A percentile compares a stretch with the other conserved stretches of the same genome.
Conservation (phyloP, 108 stramenopile genomes). For the Discostella stelligeroides region DNA sequence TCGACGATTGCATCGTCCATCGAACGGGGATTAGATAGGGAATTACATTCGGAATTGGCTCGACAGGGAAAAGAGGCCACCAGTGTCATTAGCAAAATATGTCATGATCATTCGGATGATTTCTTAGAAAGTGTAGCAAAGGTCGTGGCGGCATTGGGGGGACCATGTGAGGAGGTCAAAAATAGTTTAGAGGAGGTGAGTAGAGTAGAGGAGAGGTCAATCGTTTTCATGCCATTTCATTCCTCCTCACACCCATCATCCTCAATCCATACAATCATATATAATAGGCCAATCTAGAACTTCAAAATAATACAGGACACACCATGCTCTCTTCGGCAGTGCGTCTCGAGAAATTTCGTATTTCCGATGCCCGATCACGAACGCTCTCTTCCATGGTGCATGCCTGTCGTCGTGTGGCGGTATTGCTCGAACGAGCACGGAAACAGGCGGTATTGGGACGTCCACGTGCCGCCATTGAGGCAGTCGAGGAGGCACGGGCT, state of each 20-base stretch:
- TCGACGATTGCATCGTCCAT: slow-evolving; percentile 77
- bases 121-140: slow-evolving; percentile 82
- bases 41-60: slow-evolving; percentile 77
- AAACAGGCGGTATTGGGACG: slow-evolving; percentile 81
- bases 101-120: slow-evolving; percentile 89
- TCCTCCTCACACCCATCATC: not conserved
- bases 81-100: slow-evolving; percentile 72
- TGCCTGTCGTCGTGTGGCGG: slow-evolving; percentile 80
- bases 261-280: not conserved
- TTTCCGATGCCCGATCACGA: slow-evolving; percentile 64
- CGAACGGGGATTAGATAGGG: slow-evolving; percentile 84
- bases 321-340: slow-evolving; percentile 66
- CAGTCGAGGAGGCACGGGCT: slow-evolving; percentile 84
- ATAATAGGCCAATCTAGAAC: slow-evolving; percentile 60
- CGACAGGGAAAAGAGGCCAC: slow-evolving; percentile 77
- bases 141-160: slow-evolving; percentile 79
- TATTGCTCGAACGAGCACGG: slow-evolving; percentile 71
- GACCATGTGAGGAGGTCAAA: slow-evolving; percentile 72
- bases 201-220: slow-evolving; percentile 44
- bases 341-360: slow-evolving; percentile 63
- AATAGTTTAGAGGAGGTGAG: slow-evolving; percentile 57
- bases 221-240: not conserved
- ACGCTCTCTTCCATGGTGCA: slow-evolving; percentile 77
- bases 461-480: slow-evolving; percentile 79
- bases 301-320: slow-evolving; percentile 76